Base-by-base conservation (phyloP, 345 rosid genomes). In the Trapa bicornis region DNA sequence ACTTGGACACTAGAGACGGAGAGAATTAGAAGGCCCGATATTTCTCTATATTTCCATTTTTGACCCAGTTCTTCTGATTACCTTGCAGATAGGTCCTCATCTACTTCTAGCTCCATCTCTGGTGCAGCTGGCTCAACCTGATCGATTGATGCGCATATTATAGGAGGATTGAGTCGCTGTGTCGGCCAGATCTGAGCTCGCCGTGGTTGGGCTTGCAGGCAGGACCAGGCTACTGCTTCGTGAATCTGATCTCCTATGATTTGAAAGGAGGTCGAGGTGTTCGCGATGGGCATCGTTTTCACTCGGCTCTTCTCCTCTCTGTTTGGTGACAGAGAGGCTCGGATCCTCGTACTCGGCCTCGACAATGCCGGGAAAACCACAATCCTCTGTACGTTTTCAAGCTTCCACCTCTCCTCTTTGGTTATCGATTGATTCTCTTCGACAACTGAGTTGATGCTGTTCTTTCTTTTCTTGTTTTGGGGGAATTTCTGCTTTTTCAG, bases 351-450 rank as follows among this genome's bases (percentile, higher is more conserved):
- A 36, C 92, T 88, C 12, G 92, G 97, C 68, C 96, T 90, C 70
- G 97, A 90, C 85, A 90, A 85, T 84, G 96, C 96, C 35, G 97
- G 96, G 33, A 90, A 90, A 78, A 90, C 96, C 63, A 90, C 97
- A 4, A 90, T 88, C 75, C 87, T 88, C 56, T 90, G 97, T 85
- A 80, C 65, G 70, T 2, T 41, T 65, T 15, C 66, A 66, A 45
- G 12, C 47, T 62, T 73, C 56, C 36, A n/a, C 6, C 60, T 57
- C 61, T 16, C 43, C 63, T 57, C 74, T 74, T 47, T 57, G 71
- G 72, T 45, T 72, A 48, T 22, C 5, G n/a, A 67, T 72, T 56
- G 63, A 16, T 14, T 68, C 43, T 17, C 72, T 62, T 70, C 57
- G 64, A 8, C 38, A 41, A 71, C 64, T 3, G 29, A 61, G 54